phyloP scores from a whole-genome alignment of 495 filamentous ascomycete species.

The Apiosordaria backusii region DNA sequence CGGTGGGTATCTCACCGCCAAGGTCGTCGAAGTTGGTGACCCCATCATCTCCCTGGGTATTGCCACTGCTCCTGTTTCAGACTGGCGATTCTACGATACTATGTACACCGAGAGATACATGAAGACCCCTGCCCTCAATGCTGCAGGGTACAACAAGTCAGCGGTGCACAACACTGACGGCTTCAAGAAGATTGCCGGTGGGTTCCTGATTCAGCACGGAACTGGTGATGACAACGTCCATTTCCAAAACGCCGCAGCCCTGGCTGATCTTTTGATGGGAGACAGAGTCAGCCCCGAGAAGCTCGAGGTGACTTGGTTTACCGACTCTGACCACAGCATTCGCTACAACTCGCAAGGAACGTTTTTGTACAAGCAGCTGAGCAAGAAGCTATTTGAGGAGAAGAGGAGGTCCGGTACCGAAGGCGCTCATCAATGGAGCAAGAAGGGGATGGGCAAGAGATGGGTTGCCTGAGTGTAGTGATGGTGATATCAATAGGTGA shows the following conservation, averaged over 20 bases:
- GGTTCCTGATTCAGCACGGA: slow-evolving; percentile 53
- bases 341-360: slow-evolving; percentile 40
- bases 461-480: not conserved
- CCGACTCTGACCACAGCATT: slow-evolving; percentile 54
- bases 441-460: not conserved
- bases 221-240: slow-evolving; percentile 61
- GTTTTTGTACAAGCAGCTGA: slow-evolving; percentile 53
- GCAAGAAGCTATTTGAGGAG: slow-evolving; percentile 30
- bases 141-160: slow-evolving; percentile 44
- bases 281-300: slow-evolving; percentile 50
- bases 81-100: slow-evolving; percentile 61
- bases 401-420: slow-evolving; percentile 19
- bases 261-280: slow-evolving; percentile 50
- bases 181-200: slow-evolving; percentile 51
- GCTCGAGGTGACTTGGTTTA: slow-evolving; percentile 50
- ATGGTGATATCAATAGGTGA: not conserved
- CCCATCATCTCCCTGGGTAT: slow-evolving; percentile 50
- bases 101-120: slow-evolving; percentile 66
- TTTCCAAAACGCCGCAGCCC: slow-evolving; percentile 53
- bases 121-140: slow-evolving; percentile 51
- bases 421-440: slow-evolving; percentile 25
- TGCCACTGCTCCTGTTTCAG: slow-evolving; percentile 52
- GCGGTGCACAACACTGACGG: slow-evolving; percentile 45
- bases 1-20: slow-evolving; percentile 56
- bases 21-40: slow-evolving; percentile 52